Evolutionary conservation across 805 yeast genomes (phyloP), one percentile per base, ranked within the genome.

Genomic region (Lipomyces oligophaga): DNA sequence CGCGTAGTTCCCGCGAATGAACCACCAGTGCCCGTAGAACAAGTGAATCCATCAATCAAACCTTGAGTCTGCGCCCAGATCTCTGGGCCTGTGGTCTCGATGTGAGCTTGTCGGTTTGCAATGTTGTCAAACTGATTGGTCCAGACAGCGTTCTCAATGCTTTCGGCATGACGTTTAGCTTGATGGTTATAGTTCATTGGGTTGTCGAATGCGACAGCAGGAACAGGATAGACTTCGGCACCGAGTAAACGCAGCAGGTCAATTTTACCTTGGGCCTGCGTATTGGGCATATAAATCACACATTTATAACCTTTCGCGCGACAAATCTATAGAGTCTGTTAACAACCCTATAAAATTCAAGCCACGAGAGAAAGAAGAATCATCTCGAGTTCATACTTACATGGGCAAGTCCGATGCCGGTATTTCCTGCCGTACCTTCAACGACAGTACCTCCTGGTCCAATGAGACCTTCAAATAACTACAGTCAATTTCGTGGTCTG

Each of bases 361-460:
- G n/a, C n/a, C n/a, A n/a, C n/a, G n/a, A n/a, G n/a, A n/a, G n/a
- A n/a, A n/a, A n/a, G n/a, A n/a, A n/a, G n/a, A n/a, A n/a, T n/a
- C n/a, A n/a, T n/a, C n/a, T n/a, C n/a, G n/a, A n/a, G n/a, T n/a
- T n/a, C 5, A 31, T 34, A 35, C 54, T 5, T 38, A 70, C 65
- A 56, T 78, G 82, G 5, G 95, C 96, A 45, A 87, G 69, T 1
- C 96, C 96, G 57, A 87, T 87, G 15, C 96, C 96, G n/a, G 96
- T 87, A 68, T 87, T 87, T 26, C 96, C 96, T 2, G 96, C 96
- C 10, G 96, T 86, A 5, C 95, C 95, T 66, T 87, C 96, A 15
- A 87, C 89, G 25, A 87, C 78, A 1, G 95, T 87, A 27, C 93
- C 95, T 6, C 94, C 93, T 3, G 87, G 78, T 47, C 68, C 63